Base-by-base conservation (phyloP, 371 early-diverging fungal genomes). In the Chytridium lagenaria region DNA sequence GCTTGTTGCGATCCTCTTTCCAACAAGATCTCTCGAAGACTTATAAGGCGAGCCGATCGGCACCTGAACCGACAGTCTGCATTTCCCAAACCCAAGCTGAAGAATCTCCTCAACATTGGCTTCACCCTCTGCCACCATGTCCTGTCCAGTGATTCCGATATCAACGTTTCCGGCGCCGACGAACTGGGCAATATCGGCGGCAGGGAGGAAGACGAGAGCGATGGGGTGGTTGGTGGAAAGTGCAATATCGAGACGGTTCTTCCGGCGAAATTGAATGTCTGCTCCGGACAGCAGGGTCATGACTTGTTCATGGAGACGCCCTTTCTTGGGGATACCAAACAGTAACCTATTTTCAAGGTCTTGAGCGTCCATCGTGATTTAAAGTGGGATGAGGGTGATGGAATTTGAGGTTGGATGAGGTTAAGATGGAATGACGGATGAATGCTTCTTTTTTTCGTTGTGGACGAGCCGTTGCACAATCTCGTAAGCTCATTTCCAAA, bases 321-420 rank as follows among this genome's bases (percentile, higher is more conserved):
- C 98, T 87, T 98, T 98, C 81, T 98, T 98, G 63, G 98, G 98
- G 51, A 98, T 89, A n/a, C 95, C 97, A 75, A 97, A 94, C 40
- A 96, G 83, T 52, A 97, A 87, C 49, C 95, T 90, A 69, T 77
- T 80, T 36, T 67, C 33, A 37, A 85, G 81, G 33, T 85, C 81
- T 5, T 55, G 49, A 44, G 71, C 59, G 63, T 82, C 77, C 80
- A 82, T 78, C n/a, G n/a, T n/a, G n/a, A n/a, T n/a, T n/a, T n/a
- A n/a, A n/a, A n/a, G n/a, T n/a, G n/a, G n/a, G n/a, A n/a, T n/a
- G n/a, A n/a, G n/a, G n/a, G n/a, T n/a, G n/a, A n/a, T n/a, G n/a
- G n/a, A n/a, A n/a, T n/a, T n/a, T n/a, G n/a, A n/a, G n/a, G n/a
- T n/a, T n/a, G n/a, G n/a, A n/a, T n/a, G n/a, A n/a, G n/a, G n/a